These are phyloP conservation scores for Cucurbita moschata DNA, from an alignment of 306 rosid species.

Conservation along the genomic window DNA sequence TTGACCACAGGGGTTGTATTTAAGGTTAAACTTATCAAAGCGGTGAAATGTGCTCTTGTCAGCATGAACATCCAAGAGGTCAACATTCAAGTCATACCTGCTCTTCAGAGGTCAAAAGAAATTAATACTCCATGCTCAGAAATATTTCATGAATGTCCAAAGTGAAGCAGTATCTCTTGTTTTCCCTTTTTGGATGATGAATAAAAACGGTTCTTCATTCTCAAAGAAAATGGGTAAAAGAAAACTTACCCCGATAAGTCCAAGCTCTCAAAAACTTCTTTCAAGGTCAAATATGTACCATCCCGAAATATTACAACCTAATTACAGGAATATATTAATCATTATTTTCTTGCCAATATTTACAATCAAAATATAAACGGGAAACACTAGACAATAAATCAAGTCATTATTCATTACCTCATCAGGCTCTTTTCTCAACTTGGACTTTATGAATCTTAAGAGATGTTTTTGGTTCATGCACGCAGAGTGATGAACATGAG, in stretches of 20 bases:
- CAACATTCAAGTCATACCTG: conserved; percentile 97
- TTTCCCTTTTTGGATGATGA: background rate
- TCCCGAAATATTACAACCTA: conserved; percentile 99
- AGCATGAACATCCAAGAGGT: conserved; percentile 99
- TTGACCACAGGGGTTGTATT: conserved; percentile 98
- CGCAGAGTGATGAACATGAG: conserved; percentile 98
- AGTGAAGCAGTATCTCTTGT: background rate
- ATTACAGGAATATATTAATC: conserved; percentile 10
- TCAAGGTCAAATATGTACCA: conserved; percentile 94
- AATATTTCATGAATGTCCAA: background rate
- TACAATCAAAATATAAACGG: background rate
- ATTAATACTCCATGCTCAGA: background rate
- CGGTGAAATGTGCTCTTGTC: conserved; percentile 99
- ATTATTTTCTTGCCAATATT: background rate
- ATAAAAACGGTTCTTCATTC: background rate
- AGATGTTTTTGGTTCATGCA: conserved; percentile 99
- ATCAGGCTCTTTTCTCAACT: conserved; percentile 97
- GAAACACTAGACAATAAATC: background rate
- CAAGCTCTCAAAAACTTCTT: conserved; percentile 96
- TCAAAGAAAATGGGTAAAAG: background rate
- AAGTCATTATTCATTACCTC: conserved; percentile 45
- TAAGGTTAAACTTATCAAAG: conserved; percentile 93
- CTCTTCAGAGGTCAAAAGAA: conserved; percentile 14
- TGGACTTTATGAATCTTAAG: conserved; percentile 91
- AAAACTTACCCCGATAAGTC: conserved; percentile 72